Evolutionary conservation across 768 basidiomycete species (phyloP), one percentile per base, ranked within the genome.

Genomic region (Sporobolomyces phaffii): DNA sequence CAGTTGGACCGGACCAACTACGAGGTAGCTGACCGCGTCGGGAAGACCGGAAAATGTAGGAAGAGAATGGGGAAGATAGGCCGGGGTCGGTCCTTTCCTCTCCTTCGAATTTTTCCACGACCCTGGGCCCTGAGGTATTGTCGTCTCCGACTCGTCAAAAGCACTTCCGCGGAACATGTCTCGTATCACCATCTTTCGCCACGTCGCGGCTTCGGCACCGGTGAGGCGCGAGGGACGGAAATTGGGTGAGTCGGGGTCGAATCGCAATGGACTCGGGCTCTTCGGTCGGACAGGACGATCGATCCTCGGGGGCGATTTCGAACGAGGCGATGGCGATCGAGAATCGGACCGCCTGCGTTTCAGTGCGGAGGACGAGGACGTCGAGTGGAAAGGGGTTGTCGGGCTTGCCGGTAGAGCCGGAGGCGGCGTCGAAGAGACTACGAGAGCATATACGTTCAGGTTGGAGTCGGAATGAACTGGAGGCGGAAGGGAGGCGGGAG

Each of bases 391-490:
- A 26, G 52, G 24, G 15, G 28, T 38, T 57, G 9, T 31, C 45
- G 28, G 8, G 38, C 22, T 33, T 47, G 18, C 11, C 28, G 54
- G 33, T 5, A 15, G 33, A 26, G 22, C n/a, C n/a, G n/a, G n/a
- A n/a, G n/a, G n/a, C n/a, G n/a, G n/a, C n/a, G n/a, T n/a, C n/a
- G n/a, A n/a, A n/a, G n/a, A n/a, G n/a, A n/a, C n/a, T n/a, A n/a
- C n/a, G n/a, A n/a, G n/a, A n/a, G 54, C 81, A 71, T 86, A 88
- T 10, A 90, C 81, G 11, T 82, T 80, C 57, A 91, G 77, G 70
- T 85, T 85, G 14, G 47, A 2, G 45, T 67, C 72, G 36, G 68
- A 36, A n/a, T 61, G 65, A 3, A 62, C 40, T 1, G 65, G 61
- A 9, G 56, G 13, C 1, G 62, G 34, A 28, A 78, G 41, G 26